Percentiles rank a stretch among this genome's conserved stretches.
phyloP scores from a whole-genome alignment of 768 basidiomycete genomes.

The Boletus speciosus region DNA sequence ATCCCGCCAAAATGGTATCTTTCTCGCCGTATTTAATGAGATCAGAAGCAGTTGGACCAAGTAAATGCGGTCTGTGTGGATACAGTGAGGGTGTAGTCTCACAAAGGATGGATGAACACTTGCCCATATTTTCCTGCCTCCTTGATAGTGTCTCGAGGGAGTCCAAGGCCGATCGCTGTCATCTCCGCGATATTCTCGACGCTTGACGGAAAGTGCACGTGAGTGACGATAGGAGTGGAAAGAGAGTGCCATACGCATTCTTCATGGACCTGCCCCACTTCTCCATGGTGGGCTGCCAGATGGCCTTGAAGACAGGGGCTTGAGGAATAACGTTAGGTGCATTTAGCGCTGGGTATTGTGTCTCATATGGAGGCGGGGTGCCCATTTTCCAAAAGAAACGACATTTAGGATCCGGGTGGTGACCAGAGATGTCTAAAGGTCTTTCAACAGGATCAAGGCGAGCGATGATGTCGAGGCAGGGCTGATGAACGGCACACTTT shows the following conservation, averaged over 20 bases:
- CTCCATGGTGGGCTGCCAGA: conserved; percentile 74
- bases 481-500: conserved; percentile 77
- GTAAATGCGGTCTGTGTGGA: conserved; percentile 65
- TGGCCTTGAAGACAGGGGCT: conserved; percentile 49
- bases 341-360: conserved; percentile 72
- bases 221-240: conserved; percentile 4
- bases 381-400: conserved; percentile 91
- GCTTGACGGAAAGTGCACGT: conserved; percentile 35
- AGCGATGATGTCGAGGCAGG: conserved; percentile 78
- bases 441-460: conserved; percentile 72
- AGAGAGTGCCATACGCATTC: conserved; percentile 56
- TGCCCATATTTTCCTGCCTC: conserved; percentile 85
- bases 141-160: conserved; percentile 65
- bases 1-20: conserved; percentile 88
- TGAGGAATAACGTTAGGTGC: conserved; percentile 81
- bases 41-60: conserved; percentile 94
- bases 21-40: conserved; percentile 71
- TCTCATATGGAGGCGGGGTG: conserved; percentile 69
- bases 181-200: conserved; percentile 87
- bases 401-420: conserved; percentile 90
- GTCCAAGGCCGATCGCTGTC: conserved; percentile 78
- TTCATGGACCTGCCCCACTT: conserved; percentile 91
- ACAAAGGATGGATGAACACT: conserved; percentile 19
- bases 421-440: conserved; percentile 78
- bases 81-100: not conserved